Conservation (phyloP, 805 yeast genomes). For the Saccharomycopsis sp. region DNA sequence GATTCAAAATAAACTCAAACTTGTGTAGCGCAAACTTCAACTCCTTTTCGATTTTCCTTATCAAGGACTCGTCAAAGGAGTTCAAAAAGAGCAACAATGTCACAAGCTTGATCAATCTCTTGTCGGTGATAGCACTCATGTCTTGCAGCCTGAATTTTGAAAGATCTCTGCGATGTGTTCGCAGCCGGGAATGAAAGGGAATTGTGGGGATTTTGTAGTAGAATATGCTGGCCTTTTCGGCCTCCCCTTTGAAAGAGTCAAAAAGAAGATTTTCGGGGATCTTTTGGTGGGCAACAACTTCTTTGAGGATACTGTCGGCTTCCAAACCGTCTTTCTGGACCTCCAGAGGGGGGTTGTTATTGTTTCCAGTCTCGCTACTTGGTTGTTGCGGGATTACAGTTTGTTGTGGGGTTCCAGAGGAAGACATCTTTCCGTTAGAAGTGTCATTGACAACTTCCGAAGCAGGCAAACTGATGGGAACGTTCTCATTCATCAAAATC, state of each 20-base stretch:
- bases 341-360: not conserved
- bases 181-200: not conserved
- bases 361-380: not conserved
- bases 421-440: not conserved
- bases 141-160: not conserved
- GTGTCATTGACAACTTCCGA: not conserved
- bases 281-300: not conserved
- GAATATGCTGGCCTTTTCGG: not conserved
- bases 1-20: conserved; percentile 2
- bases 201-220: not conserved
- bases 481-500: not conserved
- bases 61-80: not conserved
- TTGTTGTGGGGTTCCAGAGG: not conserved
- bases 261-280: not conserved
- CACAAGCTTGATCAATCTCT: not conserved
- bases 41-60: not conserved
- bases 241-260: not conserved
- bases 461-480: not conserved
- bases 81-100: not conserved
- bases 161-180: not conserved
- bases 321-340: not conserved
- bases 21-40: not conserved
- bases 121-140: not conserved
- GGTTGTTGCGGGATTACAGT: not conserved
- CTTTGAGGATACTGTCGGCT: not conserved